Percentiles rank a stretch among this genome's conserved stretches.
These are phyloP conservation scores for Fusarium verticillioides DNA, from an alignment of 2,329 filamentous ascomycete genomes.

Conservation along the genomic window DNA sequence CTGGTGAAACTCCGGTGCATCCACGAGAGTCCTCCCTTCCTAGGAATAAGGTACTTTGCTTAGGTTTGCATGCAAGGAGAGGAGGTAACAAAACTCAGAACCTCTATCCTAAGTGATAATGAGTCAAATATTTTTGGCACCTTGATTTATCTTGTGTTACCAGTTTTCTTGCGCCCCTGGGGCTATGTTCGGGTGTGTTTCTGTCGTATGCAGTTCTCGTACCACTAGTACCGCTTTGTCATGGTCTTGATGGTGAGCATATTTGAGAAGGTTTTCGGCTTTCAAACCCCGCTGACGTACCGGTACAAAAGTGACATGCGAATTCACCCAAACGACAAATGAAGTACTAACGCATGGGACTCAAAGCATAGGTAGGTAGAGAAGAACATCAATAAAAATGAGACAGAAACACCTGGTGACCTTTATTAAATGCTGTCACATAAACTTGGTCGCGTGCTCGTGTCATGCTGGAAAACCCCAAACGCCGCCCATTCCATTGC, in stretches of 20 bases:
- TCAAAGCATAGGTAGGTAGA: background rate
- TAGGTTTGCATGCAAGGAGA: background rate
- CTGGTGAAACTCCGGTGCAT: background rate
- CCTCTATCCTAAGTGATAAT: background rate
- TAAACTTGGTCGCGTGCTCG: background rate
- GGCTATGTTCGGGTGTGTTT: background rate
- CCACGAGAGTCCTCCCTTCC: background rate
- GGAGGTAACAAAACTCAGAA: background rate
- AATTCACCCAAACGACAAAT: background rate
- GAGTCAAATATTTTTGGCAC: background rate
- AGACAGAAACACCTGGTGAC: background rate
- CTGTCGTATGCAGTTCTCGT: background rate
- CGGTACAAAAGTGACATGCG: conserved; percentile 47
- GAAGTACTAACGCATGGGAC: background rate
- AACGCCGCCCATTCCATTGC: background rate
- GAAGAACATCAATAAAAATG: background rate
- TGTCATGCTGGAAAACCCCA: background rate
- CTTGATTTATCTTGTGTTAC: background rate
- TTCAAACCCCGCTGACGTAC: conserved; percentile 45
- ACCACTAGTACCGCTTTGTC: conserved; percentile 18
- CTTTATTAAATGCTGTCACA: background rate
- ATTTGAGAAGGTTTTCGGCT: conserved; percentile 64
- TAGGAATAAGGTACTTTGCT: background rate
- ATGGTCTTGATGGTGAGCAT: conserved; percentile 51
- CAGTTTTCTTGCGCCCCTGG: background rate